Conservation (phyloP, 371 early-diverging fungal species). For the Vittaforma corneae region DNA sequence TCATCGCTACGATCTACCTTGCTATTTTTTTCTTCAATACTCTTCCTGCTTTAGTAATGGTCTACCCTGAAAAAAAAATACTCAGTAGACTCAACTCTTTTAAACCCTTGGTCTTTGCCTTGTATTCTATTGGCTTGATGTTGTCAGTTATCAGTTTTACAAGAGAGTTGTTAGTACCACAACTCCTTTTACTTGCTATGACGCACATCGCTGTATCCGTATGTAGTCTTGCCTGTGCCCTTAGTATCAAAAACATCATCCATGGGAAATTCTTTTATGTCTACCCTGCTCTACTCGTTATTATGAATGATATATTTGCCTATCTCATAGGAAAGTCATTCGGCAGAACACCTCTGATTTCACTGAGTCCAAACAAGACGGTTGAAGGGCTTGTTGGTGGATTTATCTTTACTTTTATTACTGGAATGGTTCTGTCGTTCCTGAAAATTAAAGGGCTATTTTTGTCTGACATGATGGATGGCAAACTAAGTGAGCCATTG, state of each 20-base stretch:
- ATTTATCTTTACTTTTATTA: conserved; percentile 69
- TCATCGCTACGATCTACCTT: background rate
- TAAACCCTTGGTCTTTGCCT: conserved; percentile 1
- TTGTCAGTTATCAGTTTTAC: conserved; percentile 78
- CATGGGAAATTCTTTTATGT: conserved; percentile 90
- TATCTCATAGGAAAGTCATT: conserved; percentile 84
- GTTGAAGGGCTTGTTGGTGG: conserved; percentile 94
- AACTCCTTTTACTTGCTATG: conserved; percentile 82
- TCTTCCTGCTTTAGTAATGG: background rate
- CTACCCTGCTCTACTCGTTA: conserved; percentile 76
- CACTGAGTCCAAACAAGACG: conserved; percentile 95
- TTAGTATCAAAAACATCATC: conserved; percentile 81
- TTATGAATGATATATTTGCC: conserved; percentile 89
- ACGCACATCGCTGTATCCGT: conserved; percentile 80
- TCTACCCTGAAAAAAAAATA: background rate
- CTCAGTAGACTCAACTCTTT: no score
- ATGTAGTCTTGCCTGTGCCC: conserved; percentile 74
- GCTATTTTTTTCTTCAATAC: background rate
- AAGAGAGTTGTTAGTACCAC: conserved; percentile 68
- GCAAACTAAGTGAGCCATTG: background rate
- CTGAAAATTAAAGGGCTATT: conserved; percentile 22
- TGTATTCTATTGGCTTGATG: conserved; percentile 64
- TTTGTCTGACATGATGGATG: conserved; percentile 3
- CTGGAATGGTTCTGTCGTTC: conserved; percentile 67
- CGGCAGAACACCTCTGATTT: conserved; percentile 81